Conservation (phyloP, 148 eudicot genomes). For the Amaranthus hypochondriacus region DNA sequence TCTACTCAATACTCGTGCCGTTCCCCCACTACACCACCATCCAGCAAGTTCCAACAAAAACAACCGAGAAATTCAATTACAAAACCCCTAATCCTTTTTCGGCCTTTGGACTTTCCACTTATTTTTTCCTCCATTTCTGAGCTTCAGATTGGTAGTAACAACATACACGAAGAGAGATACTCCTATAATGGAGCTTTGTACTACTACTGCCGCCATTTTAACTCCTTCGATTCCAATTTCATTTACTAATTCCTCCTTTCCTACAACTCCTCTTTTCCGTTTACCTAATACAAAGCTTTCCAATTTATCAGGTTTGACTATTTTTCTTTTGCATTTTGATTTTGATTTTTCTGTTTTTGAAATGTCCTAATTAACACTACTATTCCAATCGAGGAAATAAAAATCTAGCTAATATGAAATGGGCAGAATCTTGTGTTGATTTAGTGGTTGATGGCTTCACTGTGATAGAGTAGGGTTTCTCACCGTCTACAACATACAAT, state of each 20-base stretch:
- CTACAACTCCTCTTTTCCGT: not conserved
- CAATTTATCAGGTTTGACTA: slow-evolving; percentile 11
- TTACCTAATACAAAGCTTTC: not conserved
- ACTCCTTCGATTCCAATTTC: not conserved
- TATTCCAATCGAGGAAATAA: too few relatives aligned
- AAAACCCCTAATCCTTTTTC: not conserved
- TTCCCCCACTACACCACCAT: not conserved
- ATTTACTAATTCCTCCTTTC: not conserved
- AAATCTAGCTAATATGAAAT: too few relatives aligned
- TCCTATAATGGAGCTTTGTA: slow-evolving; percentile 23
- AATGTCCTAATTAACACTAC: not conserved
- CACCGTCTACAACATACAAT: too few relatives aligned
- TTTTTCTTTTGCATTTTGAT: not conserved
- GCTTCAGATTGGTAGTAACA: not conserved
- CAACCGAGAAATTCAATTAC: not conserved
- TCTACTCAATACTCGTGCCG: not conserved
- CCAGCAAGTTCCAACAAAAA: not conserved
- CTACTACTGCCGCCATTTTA: slow-evolving; percentile 1
- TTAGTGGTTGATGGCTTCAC: too few relatives aligned
- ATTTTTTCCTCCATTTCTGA: not conserved
- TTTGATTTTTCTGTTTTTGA: not conserved
- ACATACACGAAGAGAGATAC: not conserved
- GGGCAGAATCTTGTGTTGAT: too few relatives aligned
- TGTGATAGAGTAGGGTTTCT: too few relatives aligned
- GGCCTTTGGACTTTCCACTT: not conserved